Evolutionary conservation across 805 yeast species (phyloP), one percentile per base, ranked within the genome.

Genomic region (Cyberlindnera xylosilytica): DNA sequence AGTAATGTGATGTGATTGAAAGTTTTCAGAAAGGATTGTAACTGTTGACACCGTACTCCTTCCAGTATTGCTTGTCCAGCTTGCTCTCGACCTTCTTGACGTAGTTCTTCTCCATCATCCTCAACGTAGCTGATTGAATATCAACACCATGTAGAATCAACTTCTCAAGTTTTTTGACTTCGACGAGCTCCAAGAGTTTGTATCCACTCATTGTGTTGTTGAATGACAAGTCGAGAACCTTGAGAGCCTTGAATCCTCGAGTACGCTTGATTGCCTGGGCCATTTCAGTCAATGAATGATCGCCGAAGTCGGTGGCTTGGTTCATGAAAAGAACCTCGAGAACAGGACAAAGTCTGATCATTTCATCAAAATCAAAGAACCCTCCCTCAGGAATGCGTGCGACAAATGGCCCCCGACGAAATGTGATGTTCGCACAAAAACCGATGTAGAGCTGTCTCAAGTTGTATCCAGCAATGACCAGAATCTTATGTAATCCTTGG

Each of bases 291-390:
- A 58, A 30, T 7, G 60, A 39, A 37, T 42, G 48, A 39, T 56
- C 61, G 20, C 50, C 48, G 15, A 58, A 51, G 19, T 51, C 56
- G 6, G 52, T 45, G 0, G 60, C 42, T 32, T 58, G 59, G 15
- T 55, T 54, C 36, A 58, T 8, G 17, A 49, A 49, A 3, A 56
- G 20, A 1, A 46, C 49, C 16, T 48, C 47, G 13, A 58, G 32
- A 4, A 28, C 12, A 19, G 56, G 57, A 23, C 51, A 45, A 6
- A 41, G 26, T n/a, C 33, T 17, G 4, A 50, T 33, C 20, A 58
- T 45, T 6, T 51, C 54, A 2, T 49, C 49, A 40, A 55, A 53
- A 4, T 52, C 38, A 27, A 58, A 55, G 13, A 49, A 46, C 7
- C 43, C 44, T 12, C 50, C 48, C 22, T 45, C 45, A 1, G 41